Evolutionary conservation across 208 protist genomes (phyloP).

Genomic region (Trypanosoma avium): DNA sequence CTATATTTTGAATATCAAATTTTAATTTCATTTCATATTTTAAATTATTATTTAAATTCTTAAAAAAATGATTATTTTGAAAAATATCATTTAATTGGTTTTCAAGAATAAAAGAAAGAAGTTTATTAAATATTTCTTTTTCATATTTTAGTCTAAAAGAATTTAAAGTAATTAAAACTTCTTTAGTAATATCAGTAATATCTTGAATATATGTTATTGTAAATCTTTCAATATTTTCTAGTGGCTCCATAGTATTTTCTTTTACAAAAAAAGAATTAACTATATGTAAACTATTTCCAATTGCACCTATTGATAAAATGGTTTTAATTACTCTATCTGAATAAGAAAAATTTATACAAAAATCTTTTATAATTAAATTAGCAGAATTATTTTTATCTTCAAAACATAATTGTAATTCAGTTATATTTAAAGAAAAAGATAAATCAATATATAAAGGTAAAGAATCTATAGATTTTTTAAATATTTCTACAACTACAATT

Average conservation of each 20-base stretch:
- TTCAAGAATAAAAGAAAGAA: not conserved
- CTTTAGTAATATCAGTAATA: not conserved
- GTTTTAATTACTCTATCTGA: not conserved
- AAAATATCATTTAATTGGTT: not conserved
- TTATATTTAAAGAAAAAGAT: constrained; percentile 7
- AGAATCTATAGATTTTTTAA: not conserved
- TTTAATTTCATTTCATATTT: not conserved
- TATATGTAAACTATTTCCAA: not conserved
- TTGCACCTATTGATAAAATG: not conserved
- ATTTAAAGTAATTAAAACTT: constrained; percentile 3
- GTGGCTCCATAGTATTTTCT: constrained; percentile 6
- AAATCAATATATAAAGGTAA: not conserved
- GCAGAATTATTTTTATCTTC: not conserved
- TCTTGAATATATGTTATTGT: constrained; percentile 7
- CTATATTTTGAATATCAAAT: constrained; percentile 12
- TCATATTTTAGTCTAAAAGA: constrained; percentile 6
- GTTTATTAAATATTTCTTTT: not conserved
- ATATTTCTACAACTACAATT: constrained; percentile 20
- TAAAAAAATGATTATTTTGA: not conserved
- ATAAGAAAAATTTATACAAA: not conserved
- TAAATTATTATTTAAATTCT: not conserved
- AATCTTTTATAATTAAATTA: constrained; percentile 5
- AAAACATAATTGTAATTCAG: constrained; percentile 4
- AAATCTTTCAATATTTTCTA: not conserved
- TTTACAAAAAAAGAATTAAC: no score